Percentiles rank a stretch among this genome's conserved stretches.
phyloP scores from a whole-genome alignment of 1,284 basidiomycete genomes.

The Austropuccinia psidii region DNA sequence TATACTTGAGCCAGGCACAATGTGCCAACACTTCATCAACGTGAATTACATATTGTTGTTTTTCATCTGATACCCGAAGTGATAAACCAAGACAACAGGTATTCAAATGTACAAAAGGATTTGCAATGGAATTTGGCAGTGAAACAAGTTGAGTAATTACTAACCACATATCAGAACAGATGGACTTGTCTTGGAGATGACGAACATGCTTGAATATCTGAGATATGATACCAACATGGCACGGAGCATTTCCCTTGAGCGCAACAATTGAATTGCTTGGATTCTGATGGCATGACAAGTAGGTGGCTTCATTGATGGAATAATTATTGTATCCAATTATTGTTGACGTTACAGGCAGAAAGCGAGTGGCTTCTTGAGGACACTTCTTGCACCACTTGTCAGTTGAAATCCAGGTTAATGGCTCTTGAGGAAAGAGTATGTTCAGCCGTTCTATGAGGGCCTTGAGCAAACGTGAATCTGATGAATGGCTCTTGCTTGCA shows the following conservation, averaged over 20 bases:
- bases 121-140: neutral
- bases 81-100: neutral
- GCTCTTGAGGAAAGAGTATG: neutral
- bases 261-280: constrained; percentile 17
- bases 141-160: neutral
- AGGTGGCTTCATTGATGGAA: neutral
- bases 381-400: neutral
- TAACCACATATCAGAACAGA: neutral
- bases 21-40: constrained; percentile 11
- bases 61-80: neutral
- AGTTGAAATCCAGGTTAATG: neutral
- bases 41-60: neutral
- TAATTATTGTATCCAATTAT: neutral
- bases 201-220: constrained; percentile 2
- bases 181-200: neutral
- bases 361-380: neutral
- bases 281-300: neutral
- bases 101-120: constrained; percentile 4
- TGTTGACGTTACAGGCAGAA: neutral
- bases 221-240: neutral
- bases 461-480: neutral
- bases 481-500: constrained; percentile 1
- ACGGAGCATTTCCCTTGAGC: neutral
- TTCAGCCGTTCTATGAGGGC: constrained; percentile 12
- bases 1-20: constrained; percentile 24